Evolutionary conservation across 2,329 filamentous ascomycete species (phyloP).

Genomic region (Phoma sp.): DNA sequence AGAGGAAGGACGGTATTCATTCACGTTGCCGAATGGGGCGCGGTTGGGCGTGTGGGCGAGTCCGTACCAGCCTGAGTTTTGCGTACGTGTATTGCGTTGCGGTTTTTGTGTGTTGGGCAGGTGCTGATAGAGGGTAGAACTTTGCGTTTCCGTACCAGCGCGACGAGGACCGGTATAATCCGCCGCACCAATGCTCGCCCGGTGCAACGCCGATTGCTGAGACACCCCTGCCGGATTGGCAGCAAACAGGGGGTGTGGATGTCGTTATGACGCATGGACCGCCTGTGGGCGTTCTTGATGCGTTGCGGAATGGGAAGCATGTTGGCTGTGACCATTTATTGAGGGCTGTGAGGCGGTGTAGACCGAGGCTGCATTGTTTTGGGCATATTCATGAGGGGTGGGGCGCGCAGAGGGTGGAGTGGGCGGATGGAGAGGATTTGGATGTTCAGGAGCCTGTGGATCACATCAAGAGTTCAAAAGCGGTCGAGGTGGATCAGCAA

Average conservation of each 20-base stretch:
- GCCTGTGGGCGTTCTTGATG: constrained; percentile 60
- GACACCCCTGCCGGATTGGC: constrained; percentile 55
- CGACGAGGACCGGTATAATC: constrained; percentile 62
- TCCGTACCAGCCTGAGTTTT: constrained; percentile 65
- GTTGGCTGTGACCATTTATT: constrained; percentile 66
- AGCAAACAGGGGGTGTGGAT: constrained; percentile 52
- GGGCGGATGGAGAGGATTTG: constrained; percentile 40
- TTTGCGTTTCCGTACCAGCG: constrained; percentile 65
- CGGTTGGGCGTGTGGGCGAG: constrained; percentile 60
- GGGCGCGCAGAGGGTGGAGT: constrained; percentile 48
- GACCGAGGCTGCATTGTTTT: constrained; percentile 66
- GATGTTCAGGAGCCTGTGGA: constrained; percentile 23
- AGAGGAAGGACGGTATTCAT: constrained; percentile 61
- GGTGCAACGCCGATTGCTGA: constrained; percentile 38
- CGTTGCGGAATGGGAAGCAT: constrained; percentile 35
- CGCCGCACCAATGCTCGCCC: constrained; percentile 36
- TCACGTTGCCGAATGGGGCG: constrained; percentile 59
- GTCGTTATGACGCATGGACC: constrained; percentile 70
- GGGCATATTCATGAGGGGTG: constrained; percentile 68
- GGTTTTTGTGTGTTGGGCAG: not conserved
- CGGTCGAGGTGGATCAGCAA: constrained; percentile 27
- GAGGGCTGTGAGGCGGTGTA: constrained; percentile 58
- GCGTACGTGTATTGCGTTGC: constrained; percentile 16
- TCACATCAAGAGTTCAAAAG: constrained; percentile 26
- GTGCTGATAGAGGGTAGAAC: constrained; percentile 9